These are phyloP conservation scores for Monosporozyma aerobia DNA, from an alignment of 805 yeast species.

Conservation along the genomic window DNA sequence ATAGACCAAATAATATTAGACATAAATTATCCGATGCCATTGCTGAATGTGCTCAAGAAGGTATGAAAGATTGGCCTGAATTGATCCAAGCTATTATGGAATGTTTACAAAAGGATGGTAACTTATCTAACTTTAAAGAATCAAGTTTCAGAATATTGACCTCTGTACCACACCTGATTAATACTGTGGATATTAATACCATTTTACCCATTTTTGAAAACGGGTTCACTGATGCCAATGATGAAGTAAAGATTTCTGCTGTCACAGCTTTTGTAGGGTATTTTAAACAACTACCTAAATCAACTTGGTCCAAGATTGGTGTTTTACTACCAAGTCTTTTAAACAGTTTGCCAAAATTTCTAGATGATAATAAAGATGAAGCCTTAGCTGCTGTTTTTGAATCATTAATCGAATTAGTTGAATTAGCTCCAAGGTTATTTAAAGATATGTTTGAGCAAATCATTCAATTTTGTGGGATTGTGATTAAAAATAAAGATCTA, in stretches of 20 bases:
- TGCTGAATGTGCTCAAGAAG: conserved; percentile 79
- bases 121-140: conserved; percentile 57
- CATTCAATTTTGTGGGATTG: conserved; percentile 74
- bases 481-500: conserved; percentile 70
- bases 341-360: conserved; percentile 77
- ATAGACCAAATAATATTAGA: conserved; percentile 66
- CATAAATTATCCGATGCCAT: conserved; percentile 92
- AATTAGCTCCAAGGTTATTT: conserved; percentile 90
- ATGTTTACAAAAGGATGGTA: conserved; percentile 47
- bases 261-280: conserved; percentile 88
- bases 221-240: conserved; percentile 74
- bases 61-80: conserved; percentile 63
- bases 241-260: conserved; percentile 82
- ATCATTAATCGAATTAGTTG: conserved; percentile 80
- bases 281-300: conserved; percentile 72
- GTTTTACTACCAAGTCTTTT: conserved; percentile 75
- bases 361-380: conserved; percentile 67
- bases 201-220: conserved; percentile 61
- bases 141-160: conserved; percentile 85
- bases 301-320: conserved; percentile 66
- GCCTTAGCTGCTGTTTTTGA: conserved; percentile 85
- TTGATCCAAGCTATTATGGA: conserved; percentile 64
- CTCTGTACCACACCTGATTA: conserved; percentile 70
- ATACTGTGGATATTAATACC: conserved; percentile 44
- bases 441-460: conserved; percentile 84